Percentiles rank a stretch among this genome's conserved stretches.
phyloP scores from a whole-genome alignment of 441 rosid genomes.

The Viola pubescens region DNA sequence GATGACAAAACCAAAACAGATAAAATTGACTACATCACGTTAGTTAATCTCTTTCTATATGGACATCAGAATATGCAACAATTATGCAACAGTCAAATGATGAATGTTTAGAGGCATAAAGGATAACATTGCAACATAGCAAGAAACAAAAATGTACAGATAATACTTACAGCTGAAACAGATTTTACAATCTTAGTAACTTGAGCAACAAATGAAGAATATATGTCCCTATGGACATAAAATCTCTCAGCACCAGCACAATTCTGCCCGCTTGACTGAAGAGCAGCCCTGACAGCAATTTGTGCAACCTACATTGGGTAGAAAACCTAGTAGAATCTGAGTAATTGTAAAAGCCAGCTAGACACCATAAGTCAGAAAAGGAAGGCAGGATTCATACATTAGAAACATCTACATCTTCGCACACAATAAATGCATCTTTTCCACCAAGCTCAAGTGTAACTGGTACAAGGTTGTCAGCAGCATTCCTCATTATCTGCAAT shows the following conservation, averaged over 20 bases:
- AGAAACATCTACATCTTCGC: slow-evolving; percentile 81
- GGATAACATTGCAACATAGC: background rate
- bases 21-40: background rate
- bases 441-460: slow-evolving; percentile 99
- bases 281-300: slow-evolving; percentile 83
- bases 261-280: slow-evolving; percentile 97
- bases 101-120: background rate
- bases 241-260: slow-evolving; percentile 99
- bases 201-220: slow-evolving; percentile 70
- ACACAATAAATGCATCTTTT: slow-evolving; percentile 88
- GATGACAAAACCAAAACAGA: background rate
- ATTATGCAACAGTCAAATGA: slow-evolving; percentile 7
- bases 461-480: slow-evolving; percentile 68
- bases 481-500: slow-evolving; percentile 90
- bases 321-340: background rate
- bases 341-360: slow-evolving; percentile 11
- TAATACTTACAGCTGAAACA: slow-evolving; percentile 70
- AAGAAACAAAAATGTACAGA: slow-evolving; percentile 9
- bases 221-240: slow-evolving; percentile 76
- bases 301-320: slow-evolving; percentile 69
- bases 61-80: background rate
- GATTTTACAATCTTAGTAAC: slow-evolving; percentile 77
- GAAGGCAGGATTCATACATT: slow-evolving; percentile 42
- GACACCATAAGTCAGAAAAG: slow-evolving; percentile 10
- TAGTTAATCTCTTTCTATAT: background rate